Evolutionary conservation across 345 rosid species (phyloP).

Genomic region (Linum trigynum): DNA sequence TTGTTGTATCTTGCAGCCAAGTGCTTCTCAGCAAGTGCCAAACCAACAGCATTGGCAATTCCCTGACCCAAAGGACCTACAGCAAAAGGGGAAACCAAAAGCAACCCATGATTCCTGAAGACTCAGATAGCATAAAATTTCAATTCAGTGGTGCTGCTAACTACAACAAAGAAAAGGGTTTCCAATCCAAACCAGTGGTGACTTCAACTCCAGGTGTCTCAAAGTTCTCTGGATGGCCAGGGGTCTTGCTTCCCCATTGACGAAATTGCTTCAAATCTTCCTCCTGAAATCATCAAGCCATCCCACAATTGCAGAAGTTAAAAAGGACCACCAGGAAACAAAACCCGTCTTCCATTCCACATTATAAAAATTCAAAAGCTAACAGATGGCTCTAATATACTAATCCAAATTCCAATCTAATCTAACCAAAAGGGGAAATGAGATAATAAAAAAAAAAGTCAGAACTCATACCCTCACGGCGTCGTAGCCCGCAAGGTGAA

Average conservation of each 20-base stretch:
- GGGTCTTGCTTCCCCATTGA: constrained; percentile 96
- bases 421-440: not conserved
- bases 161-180: not conserved
- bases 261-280: constrained; percentile 92
- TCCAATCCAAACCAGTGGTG: constrained; percentile 59
- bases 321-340: no score
- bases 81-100: constrained; percentile 4
- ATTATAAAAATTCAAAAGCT: no score
- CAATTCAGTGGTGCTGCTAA: not conserved
- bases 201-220: constrained; percentile 99
- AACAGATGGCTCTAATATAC: no score
- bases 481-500: constrained; percentile 96
- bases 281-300: constrained; percentile 32
- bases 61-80: constrained; percentile 97
- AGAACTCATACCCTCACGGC: constrained; percentile 50
- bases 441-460: not conserved
- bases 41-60: constrained; percentile 86
- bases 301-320: not conserved
- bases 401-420: not conserved
- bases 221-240: constrained; percentile 99
- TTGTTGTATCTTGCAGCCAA: constrained; percentile 89
- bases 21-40: constrained; percentile 90
- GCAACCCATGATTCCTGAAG: not conserved
- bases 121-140: no score
- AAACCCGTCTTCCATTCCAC: no score